phyloP scores from a whole-genome alignment of 495 filamentous ascomycete species.

The Aspergillus asperescens region DNA sequence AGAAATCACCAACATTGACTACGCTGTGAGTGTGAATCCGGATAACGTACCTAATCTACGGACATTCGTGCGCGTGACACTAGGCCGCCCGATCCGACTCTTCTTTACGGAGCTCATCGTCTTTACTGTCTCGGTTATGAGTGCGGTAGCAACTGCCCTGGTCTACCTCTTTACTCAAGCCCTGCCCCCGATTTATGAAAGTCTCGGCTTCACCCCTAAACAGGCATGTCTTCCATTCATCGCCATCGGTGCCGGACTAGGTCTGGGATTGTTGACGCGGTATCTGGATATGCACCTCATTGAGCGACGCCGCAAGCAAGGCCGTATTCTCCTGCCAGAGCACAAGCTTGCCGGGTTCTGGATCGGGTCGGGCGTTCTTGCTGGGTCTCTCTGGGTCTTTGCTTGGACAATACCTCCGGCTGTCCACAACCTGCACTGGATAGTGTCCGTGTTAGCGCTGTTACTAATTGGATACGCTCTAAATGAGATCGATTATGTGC shows the following conservation, averaged over 20 bases:
- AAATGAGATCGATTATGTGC: slow-evolving; percentile 49
- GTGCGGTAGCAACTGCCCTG: slow-evolving; percentile 43
- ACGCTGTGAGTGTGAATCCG: slow-evolving; percentile 33
- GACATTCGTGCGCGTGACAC: slow-evolving; percentile 35
- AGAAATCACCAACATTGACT: slow-evolving; percentile 20
- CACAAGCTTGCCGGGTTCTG: slow-evolving; percentile 49
- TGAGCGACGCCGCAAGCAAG: slow-evolving; percentile 25
- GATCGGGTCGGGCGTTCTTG: slow-evolving; percentile 44
- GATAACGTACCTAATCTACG: slow-evolving; percentile 36
- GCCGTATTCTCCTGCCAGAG: slow-evolving; percentile 37
- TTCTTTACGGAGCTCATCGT: slow-evolving; percentile 49
- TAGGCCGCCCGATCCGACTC: slow-evolving; percentile 40
- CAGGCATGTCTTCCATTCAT: slow-evolving; percentile 47
- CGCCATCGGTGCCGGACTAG: slow-evolving; percentile 41
- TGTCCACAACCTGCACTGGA: slow-evolving; percentile 31
- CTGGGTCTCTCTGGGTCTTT: slow-evolving; percentile 46
- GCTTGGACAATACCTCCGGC: slow-evolving; percentile 48
- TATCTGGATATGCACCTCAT: slow-evolving; percentile 39
- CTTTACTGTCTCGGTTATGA: slow-evolving; percentile 41
- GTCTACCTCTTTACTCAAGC: slow-evolving; percentile 54
- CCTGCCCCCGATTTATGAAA: slow-evolving; percentile 41
- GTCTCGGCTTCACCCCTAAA: slow-evolving; percentile 35
- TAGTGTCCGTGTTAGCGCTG: slow-evolving; percentile 39
- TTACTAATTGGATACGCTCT: slow-evolving; percentile 47
- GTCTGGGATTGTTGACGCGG: slow-evolving; percentile 42